Conservation (phyloP, 208 protist genomes). For the Trypanosoma theileri region DNA sequence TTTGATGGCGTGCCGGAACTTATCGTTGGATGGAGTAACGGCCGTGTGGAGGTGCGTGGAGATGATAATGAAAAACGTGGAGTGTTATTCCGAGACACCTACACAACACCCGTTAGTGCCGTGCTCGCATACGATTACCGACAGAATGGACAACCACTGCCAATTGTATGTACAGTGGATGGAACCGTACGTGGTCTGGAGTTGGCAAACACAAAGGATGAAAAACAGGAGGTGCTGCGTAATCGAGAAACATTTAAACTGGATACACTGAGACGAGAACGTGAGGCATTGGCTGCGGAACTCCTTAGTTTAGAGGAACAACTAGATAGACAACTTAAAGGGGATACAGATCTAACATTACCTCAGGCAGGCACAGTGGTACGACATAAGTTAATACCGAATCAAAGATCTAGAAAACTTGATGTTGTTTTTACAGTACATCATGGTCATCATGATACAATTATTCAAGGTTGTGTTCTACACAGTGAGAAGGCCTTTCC, state of each 20-base stretch:
- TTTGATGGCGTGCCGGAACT: slow-evolving; percentile 92
- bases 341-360: slow-evolving; percentile 63
- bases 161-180: slow-evolving; percentile 83
- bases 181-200: slow-evolving; percentile 86
- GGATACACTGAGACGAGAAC: slow-evolving; percentile 69
- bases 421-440: slow-evolving; percentile 43
- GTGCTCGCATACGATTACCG: slow-evolving; percentile 92
- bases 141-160: slow-evolving; percentile 72
- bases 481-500: slow-evolving; percentile 52
- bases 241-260: slow-evolving; percentile 58
- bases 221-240: slow-evolving; percentile 49
- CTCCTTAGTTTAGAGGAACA: slow-evolving; percentile 74
- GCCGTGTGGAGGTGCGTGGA: slow-evolving; percentile 84
- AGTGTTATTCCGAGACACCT: slow-evolving; percentile 83
- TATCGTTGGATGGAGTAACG: slow-evolving; percentile 87
- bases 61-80: slow-evolving; percentile 50
- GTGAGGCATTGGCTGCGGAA: slow-evolving; percentile 75
- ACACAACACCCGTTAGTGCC: slow-evolving; percentile 61
- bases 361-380: slow-evolving; percentile 58
- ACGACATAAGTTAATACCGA: slow-evolving; percentile 27
- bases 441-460: slow-evolving; percentile 32
- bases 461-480: slow-evolving; percentile 78
- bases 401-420: slow-evolving; percentile 31
- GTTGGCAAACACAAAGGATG: slow-evolving; percentile 47
- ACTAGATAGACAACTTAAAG: slow-evolving; percentile 38